Evolutionary conservation across 768 basidiomycete genomes (phyloP).

Genomic region (Tricholoma sp.): DNA sequence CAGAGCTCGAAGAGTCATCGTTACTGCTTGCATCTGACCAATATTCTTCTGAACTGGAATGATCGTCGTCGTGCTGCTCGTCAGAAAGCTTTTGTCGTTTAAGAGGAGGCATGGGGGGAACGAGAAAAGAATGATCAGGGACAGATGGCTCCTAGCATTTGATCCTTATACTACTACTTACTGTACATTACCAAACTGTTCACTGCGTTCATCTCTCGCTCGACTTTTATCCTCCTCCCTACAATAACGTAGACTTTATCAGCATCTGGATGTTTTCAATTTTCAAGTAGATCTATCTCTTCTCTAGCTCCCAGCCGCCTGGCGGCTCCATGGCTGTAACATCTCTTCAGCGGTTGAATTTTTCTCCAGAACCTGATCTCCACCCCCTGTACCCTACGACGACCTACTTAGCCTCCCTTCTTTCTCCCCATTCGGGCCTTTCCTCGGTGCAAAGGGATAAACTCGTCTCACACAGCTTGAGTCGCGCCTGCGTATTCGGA

Average conservation of each 20-base stretch:
- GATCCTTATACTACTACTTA: background rate
- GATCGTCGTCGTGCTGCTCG: constrained; percentile 19
- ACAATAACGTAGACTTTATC: background rate
- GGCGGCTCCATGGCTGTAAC: constrained; percentile 6
- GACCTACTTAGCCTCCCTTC: constrained; percentile 52
- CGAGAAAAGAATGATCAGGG: background rate
- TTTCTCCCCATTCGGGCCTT: constrained; percentile 65
- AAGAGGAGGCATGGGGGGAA: constrained; percentile 37
- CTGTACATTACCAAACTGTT: too few species aligned
- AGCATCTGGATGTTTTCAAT: background rate
- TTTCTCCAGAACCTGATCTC: constrained; percentile 74
- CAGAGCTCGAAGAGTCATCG: constrained; percentile 13
- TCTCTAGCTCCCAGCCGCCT: background rate
- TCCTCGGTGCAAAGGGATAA: constrained; percentile 59
- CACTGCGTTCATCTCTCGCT: background rate
- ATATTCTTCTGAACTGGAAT: constrained; percentile 13
- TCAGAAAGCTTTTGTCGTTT: constrained; percentile 48
- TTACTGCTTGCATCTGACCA: constrained; percentile 8
- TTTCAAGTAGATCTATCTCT: background rate
- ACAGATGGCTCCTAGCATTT: too few species aligned
- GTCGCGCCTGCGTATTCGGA: constrained; percentile 73
- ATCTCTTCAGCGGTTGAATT: constrained; percentile 38
- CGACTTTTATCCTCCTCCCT: background rate
- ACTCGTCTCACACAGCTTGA: constrained; percentile 69
- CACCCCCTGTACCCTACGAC: constrained; percentile 73